These are phyloP conservation scores for Hanseniaspora guilliermondii DNA, from an alignment of 805 yeast genomes.

Conservation along the genomic window DNA sequence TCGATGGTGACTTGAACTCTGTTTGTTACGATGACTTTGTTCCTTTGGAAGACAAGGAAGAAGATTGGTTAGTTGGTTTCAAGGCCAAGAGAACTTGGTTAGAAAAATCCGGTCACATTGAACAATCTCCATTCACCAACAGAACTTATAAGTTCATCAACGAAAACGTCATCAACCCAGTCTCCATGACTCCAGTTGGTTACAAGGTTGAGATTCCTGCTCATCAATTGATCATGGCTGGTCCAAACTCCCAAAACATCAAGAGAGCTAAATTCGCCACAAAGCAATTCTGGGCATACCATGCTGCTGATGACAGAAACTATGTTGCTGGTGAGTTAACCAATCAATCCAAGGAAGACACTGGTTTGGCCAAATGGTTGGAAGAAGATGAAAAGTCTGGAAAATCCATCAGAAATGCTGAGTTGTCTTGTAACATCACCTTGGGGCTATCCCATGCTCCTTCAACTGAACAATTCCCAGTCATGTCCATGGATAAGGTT, in stretches of 20 bases:
- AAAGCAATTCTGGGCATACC: slow-evolving; percentile 71
- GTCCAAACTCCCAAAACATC: slow-evolving; percentile 47
- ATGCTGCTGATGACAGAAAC: slow-evolving; percentile 57
- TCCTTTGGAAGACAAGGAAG: slow-evolving; percentile 46
- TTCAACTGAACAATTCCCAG: slow-evolving; percentile 77
- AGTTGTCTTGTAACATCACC: slow-evolving; percentile 70
- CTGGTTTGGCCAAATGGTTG: slow-evolving; percentile 63
- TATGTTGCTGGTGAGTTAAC: slow-evolving; percentile 81
- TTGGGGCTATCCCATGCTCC: slow-evolving; percentile 74
- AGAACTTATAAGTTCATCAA: slow-evolving; percentile 66
- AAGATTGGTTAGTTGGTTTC: slow-evolving; percentile 63
- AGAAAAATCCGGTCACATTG: slow-evolving; percentile 59
- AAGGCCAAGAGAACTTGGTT: slow-evolving; percentile 48
- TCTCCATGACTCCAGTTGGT: slow-evolving; percentile 60
- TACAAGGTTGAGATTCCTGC: slow-evolving; percentile 66
- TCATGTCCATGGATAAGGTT: slow-evolving; percentile 75
- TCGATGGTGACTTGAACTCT: slow-evolving; percentile 70
- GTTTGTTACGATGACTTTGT: slow-evolving; percentile 59
- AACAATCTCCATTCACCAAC: slow-evolving; percentile 63
- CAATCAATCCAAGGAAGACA: slow-evolving; percentile 59
- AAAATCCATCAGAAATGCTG: slow-evolving; percentile 52
- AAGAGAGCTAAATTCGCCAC: slow-evolving; percentile 68
- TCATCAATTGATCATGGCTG: slow-evolving; percentile 61
- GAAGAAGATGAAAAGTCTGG: slow-evolving; percentile 39
- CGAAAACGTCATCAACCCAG: slow-evolving; percentile 57